These are phyloP conservation scores for Aureobasidium sp. DNA, from an alignment of 2,329 filamentous ascomycete species.

Conservation along the genomic window DNA sequence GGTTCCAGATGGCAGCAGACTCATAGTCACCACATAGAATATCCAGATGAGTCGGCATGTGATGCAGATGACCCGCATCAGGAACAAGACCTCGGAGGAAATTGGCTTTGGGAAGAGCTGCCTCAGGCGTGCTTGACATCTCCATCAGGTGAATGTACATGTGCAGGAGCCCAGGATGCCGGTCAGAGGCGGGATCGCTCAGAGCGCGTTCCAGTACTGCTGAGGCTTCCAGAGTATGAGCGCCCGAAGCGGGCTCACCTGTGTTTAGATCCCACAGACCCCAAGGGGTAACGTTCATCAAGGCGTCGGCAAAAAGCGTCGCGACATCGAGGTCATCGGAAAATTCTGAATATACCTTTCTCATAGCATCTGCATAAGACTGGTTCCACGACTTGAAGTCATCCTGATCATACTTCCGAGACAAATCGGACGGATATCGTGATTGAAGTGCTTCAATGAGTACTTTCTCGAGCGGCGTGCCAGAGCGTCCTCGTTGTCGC, in stretches of 20 bases:
- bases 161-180: constrained; percentile 64
- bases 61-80: constrained; percentile 60
- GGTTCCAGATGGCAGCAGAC: constrained; percentile 57
- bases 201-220: constrained; percentile 51
- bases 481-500: constrained; percentile 26
- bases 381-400: constrained; percentile 42
- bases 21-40: constrained; percentile 64
- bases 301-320: constrained; percentile 52
- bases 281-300: constrained; percentile 61
- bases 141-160: constrained; percentile 72
- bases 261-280: constrained; percentile 53
- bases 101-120: constrained; percentile 52
- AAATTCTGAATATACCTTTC: constrained; percentile 43
- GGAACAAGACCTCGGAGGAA: constrained; percentile 55
- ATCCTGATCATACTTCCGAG: background rate
- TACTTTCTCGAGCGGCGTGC: constrained; percentile 48
- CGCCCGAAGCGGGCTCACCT: constrained; percentile 45
- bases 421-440: constrained; percentile 44
- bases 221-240: constrained; percentile 51
- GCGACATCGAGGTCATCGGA: constrained; percentile 54
- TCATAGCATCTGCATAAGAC: constrained; percentile 55
- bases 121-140: constrained; percentile 60
- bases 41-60: constrained; percentile 74
- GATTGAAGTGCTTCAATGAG: constrained; percentile 54
- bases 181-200: constrained; percentile 35